Evolutionary conservation across 495 filamentous ascomycete genomes (phyloP).

Genomic region (Penicillium daleae): DNA sequence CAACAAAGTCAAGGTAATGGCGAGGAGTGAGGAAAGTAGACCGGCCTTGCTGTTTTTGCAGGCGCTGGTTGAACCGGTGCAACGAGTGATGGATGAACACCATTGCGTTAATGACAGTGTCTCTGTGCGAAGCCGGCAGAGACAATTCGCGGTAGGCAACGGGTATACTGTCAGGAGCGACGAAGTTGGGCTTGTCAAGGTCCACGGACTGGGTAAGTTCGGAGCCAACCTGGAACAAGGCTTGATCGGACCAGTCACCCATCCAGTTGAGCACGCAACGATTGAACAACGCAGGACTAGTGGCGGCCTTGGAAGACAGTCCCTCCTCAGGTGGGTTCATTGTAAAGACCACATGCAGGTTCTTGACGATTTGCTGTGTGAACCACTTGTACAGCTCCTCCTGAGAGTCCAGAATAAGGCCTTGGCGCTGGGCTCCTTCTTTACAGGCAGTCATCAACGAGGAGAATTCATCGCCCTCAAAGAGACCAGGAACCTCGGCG

Average conservation of each 20-base stretch:
- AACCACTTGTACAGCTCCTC: constrained; percentile 99
- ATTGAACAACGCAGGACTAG: constrained; percentile 97
- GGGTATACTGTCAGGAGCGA: constrained; percentile 87
- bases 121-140: constrained; percentile 85
- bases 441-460: constrained; percentile 98
- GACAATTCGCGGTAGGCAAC: constrained; percentile 84
- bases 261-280: constrained; percentile 99
- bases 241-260: constrained; percentile 99
- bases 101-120: constrained; percentile 94
- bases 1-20: constrained; percentile 97
- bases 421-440: constrained; percentile 96
- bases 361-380: constrained; percentile 98
- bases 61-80: constrained; percentile 82
- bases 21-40: constrained; percentile 91
- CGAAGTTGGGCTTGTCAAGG: constrained; percentile 81
- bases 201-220: constrained; percentile 96
- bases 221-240: constrained; percentile 94
- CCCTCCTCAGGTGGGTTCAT: constrained; percentile 99
- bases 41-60: constrained; percentile 88
- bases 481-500: constrained; percentile 95
- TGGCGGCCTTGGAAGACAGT: constrained; percentile 92
- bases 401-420: constrained; percentile 90
- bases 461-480: constrained; percentile 95
- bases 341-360: constrained; percentile 97
- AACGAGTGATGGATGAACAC: constrained; percentile 97